These are phyloP conservation scores for Rubia yunnanensis DNA, from an alignment of 257 asterid species.

Conservation along the genomic window DNA sequence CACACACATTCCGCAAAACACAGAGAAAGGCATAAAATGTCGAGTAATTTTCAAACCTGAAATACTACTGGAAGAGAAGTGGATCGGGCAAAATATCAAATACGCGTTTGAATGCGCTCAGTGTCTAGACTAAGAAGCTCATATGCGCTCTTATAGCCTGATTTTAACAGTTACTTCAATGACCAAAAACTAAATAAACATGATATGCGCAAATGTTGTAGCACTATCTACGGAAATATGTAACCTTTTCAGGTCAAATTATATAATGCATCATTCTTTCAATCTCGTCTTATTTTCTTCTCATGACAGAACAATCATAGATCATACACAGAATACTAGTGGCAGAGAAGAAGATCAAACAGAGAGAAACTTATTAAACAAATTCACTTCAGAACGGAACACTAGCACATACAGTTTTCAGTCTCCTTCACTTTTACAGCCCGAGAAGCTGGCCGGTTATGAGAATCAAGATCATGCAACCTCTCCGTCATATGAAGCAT, in stretches of 20 bases:
- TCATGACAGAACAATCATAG: neutral
- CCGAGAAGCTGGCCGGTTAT: constrained; percentile 24
- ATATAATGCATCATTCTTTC: neutral
- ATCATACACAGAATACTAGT: neutral
- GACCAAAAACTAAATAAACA: neutral
- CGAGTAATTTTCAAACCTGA: too few relatives aligned
- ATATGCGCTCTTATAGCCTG: neutral
- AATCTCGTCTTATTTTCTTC: neutral
- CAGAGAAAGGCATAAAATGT: too few relatives aligned
- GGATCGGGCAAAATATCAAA: too few relatives aligned
- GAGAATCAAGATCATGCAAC: constrained; percentile 24
- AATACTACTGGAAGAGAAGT: too few relatives aligned
- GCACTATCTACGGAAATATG: neutral
- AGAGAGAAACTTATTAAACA: neutral
- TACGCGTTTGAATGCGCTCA: too few relatives aligned
- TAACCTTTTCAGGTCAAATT: neutral
- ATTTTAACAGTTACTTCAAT: neutral
- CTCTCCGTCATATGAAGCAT: constrained; percentile 33
- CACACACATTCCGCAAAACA: too few relatives aligned
- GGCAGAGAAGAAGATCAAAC: neutral
- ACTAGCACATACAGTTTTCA: constrained; percentile 49
- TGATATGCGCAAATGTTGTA: neutral
- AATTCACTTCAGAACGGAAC: constrained; percentile 4
- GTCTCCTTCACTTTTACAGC: constrained; percentile 29
- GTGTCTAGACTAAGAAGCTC: neutral